Base-by-base conservation (phyloP, 2,329 filamentous ascomycete species). In the Plenodomus biglobosus region DNA sequence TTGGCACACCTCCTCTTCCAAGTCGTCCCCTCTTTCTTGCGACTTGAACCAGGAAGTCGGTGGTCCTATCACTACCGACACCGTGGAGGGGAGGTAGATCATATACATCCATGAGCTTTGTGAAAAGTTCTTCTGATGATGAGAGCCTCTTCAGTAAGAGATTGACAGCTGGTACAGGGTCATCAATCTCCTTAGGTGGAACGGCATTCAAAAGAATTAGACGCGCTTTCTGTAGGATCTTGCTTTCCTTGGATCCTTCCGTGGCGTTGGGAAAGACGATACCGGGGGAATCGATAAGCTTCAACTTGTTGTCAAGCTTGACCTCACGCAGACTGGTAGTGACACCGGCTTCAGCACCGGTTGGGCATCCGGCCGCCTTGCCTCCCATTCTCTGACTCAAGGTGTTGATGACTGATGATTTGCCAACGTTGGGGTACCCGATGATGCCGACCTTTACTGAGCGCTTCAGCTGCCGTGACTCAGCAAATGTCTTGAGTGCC, bases 341-440 rank as follows among this genome's bases (percentile, higher is more conserved):
- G 34, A 96, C 90, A 45, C 92, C 92, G 18, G 92, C 92, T 75
- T 96, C 92, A 22, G 92, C 91, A 51, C 92, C 92, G 1, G 89
- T 88, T 1, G 92, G 92, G 71, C 91, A 96, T 37, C 90, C 88
- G 30, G 80, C 79, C 59, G 81, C 78, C 65, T 82, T 85, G 47
- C 85, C 81, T 57, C 86, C 84, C 60, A 96, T 78, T 32, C 90
- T 84, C 32, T 88, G 85, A 17, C 90, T 87, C 46, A 96, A 84
- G 15, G 91, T 89, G 72, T 96, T 96, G 80, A 96, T 96, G 64
- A 96, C 90, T 42, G 91, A 96, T 21, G 90, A 95, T 78, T 96
- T 96, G 69, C 92, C 92, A 50, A 96, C 92, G 70, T 96, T 96
- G 63, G 92, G 92, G 72, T 96, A 96, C 21, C 92, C 92, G 61